Evolutionary conservation across 163 green algal genomes (phyloP).

Genomic region (Trebouxia gelatinosa): DNA sequence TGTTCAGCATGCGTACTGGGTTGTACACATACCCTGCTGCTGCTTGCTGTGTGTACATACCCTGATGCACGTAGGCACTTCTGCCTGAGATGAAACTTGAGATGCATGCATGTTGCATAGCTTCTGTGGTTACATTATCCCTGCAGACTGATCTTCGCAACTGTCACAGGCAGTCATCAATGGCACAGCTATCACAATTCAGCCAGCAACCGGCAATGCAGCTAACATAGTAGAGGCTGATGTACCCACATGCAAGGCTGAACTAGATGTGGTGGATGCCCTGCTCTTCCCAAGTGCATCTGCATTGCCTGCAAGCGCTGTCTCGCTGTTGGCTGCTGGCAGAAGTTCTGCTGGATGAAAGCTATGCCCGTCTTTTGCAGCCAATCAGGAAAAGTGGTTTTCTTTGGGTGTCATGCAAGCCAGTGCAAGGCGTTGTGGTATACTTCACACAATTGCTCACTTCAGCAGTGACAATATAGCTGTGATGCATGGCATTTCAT

Average conservation of each 20-base stretch:
- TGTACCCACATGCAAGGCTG: neutral
- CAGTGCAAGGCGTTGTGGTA: no score
- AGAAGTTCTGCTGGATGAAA: neutral
- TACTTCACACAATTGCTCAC: no score
- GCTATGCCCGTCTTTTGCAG: no score
- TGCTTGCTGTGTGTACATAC: neutral
- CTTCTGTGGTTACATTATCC: no score
- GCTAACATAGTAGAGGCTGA: neutral
- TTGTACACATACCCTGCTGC: neutral
- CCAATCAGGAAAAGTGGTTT: no score
- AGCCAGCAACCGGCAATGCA: constrained; percentile 1
- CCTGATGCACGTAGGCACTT: no score
- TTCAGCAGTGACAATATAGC: no score
- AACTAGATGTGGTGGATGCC: neutral
- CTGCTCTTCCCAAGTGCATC: neutral
- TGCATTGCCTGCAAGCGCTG: constrained; percentile 10
- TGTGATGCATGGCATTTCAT: no score
- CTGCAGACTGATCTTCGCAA: no score
- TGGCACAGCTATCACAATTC: neutral
- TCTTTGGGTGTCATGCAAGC: no score
- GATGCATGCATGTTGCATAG: neutral
- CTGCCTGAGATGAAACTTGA: neutral
- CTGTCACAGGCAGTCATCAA: neutral
- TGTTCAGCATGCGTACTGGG: neutral
- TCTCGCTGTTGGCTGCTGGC: neutral